Conservation (phyloP, 2,329 filamentous ascomycete species). For the Escovopsis weberi region DNA sequence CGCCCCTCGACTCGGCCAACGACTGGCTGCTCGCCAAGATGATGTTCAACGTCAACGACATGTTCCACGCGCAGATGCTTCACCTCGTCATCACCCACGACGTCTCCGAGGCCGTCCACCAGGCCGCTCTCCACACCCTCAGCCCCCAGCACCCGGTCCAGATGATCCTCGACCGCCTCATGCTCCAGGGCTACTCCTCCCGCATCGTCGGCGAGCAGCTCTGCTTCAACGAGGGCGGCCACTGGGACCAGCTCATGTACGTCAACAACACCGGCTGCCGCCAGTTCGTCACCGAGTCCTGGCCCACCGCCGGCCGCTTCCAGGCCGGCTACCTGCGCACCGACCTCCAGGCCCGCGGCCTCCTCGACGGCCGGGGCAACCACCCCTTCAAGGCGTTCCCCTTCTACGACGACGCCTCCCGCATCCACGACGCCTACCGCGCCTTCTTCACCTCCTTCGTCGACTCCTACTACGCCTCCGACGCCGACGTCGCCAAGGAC, state of each 20-base stretch:
- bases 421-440: slow-evolving; percentile 21
- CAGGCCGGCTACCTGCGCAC: slow-evolving; percentile 24
- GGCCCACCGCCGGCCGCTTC: slow-evolving; percentile 17
- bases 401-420: slow-evolving; percentile 27
- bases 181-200: slow-evolving; percentile 12
- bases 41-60: slow-evolving; percentile 32
- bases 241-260: slow-evolving; percentile 17
- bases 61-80: slow-evolving; percentile 28
- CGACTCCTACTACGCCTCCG: slow-evolving; percentile 27
- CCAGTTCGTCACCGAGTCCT: slow-evolving; percentile 15
- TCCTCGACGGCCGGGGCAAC: slow-evolving; percentile 21
- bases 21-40: slow-evolving; percentile 39
- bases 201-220: slow-evolving; percentile 9
- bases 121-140: slow-evolving; percentile 30
- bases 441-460: slow-evolving; percentile 26
- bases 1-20: slow-evolving; percentile 25
- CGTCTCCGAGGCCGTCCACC: slow-evolving; percentile 27
- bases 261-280: slow-evolving; percentile 15
- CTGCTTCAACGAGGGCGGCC: slow-evolving; percentile 14
- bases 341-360: slow-evolving; percentile 23
- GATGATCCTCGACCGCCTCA: slow-evolving; percentile 20
- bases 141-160: slow-evolving; percentile 30
- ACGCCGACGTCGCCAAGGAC: slow-evolving; percentile 20
- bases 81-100: slow-evolving; percentile 30
- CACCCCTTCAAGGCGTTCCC: slow-evolving; percentile 27